These are phyloP conservation scores for Danielia reshetovae DNA, from an alignment of 805 yeast genomes.

Conservation along the genomic window DNA sequence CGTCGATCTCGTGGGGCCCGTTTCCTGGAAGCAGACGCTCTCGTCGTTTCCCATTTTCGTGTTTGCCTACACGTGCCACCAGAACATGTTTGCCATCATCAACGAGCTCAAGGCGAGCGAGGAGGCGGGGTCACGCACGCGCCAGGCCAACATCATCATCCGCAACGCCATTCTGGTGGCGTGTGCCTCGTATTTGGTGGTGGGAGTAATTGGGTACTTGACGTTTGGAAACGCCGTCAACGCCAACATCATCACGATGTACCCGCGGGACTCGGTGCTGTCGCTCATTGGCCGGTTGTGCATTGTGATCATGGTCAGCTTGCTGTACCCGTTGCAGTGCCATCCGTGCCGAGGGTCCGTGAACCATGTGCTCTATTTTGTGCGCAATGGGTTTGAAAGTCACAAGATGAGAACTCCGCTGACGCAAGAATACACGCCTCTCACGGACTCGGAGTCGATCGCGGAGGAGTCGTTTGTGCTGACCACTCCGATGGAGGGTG, in stretches of 20 bases:
- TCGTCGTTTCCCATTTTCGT: conserved; percentile 71
- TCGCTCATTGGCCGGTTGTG: conserved; percentile 56
- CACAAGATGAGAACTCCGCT: conserved; percentile 19
- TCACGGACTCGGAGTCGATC: conserved; percentile 16
- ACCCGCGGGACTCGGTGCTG: conserved; percentile 47
- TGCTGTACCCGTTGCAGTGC: conserved; percentile 75
- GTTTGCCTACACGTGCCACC: conserved; percentile 80
- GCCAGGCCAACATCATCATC: conserved; percentile 48
- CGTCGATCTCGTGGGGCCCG: conserved; percentile 37
- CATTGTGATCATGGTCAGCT: conserved; percentile 66
- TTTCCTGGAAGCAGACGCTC: conserved; percentile 36
- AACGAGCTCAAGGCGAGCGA: conserved; percentile 54
- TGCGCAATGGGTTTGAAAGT: conserved; percentile 28
- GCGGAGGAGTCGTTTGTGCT: conserved; percentile 37
- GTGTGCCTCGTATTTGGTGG: conserved; percentile 52
- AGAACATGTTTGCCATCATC: conserved; percentile 72
- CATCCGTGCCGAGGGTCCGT: conserved; percentile 76
- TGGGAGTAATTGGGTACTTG: conserved; percentile 67
- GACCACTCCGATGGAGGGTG: conserved; percentile 45
- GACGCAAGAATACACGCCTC: conserved; percentile 24
- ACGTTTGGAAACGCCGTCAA: conserved; percentile 79
- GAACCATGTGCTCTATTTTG: conserved; percentile 59
- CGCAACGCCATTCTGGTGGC: conserved; percentile 55
- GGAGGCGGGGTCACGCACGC: conserved; percentile 34
- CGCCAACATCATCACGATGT: conserved; percentile 70